phyloP scores from a whole-genome alignment of 1,284 basidiomycete genomes.

The Lentinula novae-zelandiae region DNA sequence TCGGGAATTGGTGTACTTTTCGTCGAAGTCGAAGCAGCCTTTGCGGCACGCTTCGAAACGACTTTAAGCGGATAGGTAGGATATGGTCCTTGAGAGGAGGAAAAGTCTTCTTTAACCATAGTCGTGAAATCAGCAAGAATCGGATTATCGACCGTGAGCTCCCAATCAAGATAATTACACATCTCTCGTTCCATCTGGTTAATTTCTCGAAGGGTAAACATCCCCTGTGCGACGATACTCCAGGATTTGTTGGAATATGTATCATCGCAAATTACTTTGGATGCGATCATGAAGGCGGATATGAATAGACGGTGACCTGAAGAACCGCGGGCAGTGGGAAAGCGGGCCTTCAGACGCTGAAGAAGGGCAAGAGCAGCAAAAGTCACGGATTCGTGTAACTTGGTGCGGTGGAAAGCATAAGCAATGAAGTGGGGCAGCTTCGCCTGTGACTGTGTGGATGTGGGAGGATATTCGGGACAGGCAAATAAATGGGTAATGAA shows the following conservation, averaged over 20 bases:
- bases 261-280: conserved; percentile 92
- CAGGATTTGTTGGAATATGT: conserved; percentile 97
- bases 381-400: conserved; percentile 78
- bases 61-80: conserved; percentile 57
- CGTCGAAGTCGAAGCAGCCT: conserved; percentile 39
- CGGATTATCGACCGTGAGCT: conserved; percentile 71
- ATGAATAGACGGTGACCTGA: conserved; percentile 91
- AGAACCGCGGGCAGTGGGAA: conserved; percentile 88
- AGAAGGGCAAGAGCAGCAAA: conserved; percentile 85
- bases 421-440: conserved; percentile 82
- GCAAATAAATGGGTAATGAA: conserved; percentile 81
- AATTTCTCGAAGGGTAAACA: conserved; percentile 88
- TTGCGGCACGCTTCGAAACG: conserved; percentile 48
- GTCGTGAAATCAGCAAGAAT: conserved; percentile 65
- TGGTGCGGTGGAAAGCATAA: conserved; percentile 86
- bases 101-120: conserved; percentile 62
- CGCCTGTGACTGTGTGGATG: conserved; percentile 49
- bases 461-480: conserved; percentile 62
- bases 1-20: conserved; percentile 49
- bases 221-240: conserved; percentile 89
- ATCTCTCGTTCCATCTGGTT: conserved; percentile 97
- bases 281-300: conserved; percentile 91
- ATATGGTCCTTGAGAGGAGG: conserved; percentile 44
- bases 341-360: conserved; percentile 84
- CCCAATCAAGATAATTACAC: conserved; percentile 91